Evolutionary conservation across 108 stramenopile species (phyloP).

Genomic region (Fragilaria radians): DNA sequence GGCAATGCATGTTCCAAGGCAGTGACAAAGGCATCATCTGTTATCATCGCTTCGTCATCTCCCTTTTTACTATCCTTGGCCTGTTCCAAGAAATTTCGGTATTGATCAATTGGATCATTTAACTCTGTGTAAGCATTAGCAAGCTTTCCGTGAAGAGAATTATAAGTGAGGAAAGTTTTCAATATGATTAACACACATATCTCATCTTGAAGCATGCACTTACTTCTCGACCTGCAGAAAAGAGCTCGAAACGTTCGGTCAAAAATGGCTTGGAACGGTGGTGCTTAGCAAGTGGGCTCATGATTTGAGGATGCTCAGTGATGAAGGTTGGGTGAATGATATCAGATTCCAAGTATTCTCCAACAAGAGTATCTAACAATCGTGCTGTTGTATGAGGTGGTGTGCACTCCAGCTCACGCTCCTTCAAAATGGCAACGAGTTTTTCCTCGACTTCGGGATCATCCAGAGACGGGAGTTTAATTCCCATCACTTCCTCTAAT

Average conservation of each 20-base stretch:
- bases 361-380: slow-evolving; percentile 95
- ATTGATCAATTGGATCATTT: slow-evolving; percentile 96
- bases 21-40: slow-evolving; percentile 95
- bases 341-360: slow-evolving; percentile 92
- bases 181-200: background rate
- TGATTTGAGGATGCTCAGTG: slow-evolving; percentile 96
- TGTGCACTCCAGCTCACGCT: slow-evolving; percentile 83
- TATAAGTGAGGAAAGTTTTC: too few species aligned
- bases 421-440: slow-evolving; percentile 59
- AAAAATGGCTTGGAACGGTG: slow-evolving; percentile 90
- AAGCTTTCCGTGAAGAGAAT: slow-evolving; percentile 59
- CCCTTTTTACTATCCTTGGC: slow-evolving; percentile 90
- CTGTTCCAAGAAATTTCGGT: slow-evolving; percentile 92
- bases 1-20: slow-evolving; percentile 98
- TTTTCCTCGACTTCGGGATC: slow-evolving; percentile 79
- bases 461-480: slow-evolving; percentile 80
- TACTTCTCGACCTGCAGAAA: slow-evolving; percentile 95
- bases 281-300: slow-evolving; percentile 99
- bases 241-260: slow-evolving; percentile 99
- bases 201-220: slow-evolving; percentile 11
- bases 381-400: slow-evolving; percentile 95
- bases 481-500: slow-evolving; percentile 84
- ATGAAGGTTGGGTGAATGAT: slow-evolving; percentile 87
- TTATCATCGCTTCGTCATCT: slow-evolving; percentile 99
- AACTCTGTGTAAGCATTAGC: slow-evolving; percentile 99